Evolutionary conservation across 1,284 basidiomycete genomes (phyloP).

Genomic region (Boletus smithii): DNA sequence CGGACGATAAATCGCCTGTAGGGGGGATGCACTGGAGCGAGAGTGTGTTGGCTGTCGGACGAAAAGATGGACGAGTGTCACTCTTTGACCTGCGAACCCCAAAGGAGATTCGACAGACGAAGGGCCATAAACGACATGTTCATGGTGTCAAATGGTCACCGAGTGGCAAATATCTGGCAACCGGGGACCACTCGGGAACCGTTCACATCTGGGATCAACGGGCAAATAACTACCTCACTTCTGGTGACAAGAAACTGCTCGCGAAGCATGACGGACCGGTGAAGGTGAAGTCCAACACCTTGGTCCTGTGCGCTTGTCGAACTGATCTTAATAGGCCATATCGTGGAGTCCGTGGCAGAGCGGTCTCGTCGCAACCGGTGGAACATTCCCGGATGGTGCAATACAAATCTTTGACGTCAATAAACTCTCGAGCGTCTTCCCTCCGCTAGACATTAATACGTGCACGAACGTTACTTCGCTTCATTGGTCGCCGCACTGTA

Average conservation of each 20-base stretch:
- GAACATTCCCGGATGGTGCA: constrained; percentile 69
- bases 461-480: constrained; percentile 74
- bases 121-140: constrained; percentile 41
- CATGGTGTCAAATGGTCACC: constrained; percentile 46
- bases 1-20: constrained; percentile 34
- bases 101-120: constrained; percentile 29
- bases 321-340: constrained; percentile 55
- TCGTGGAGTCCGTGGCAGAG: constrained; percentile 92
- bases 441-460: constrained; percentile 41
- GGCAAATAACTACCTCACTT: constrained; percentile 33
- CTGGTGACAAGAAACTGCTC: constrained; percentile 36
- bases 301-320: neutral
- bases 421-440: constrained; percentile 37
- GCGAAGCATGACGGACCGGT: constrained; percentile 55
- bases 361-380: constrained; percentile 82
- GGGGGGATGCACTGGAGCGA: constrained; percentile 44
- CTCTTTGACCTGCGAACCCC: constrained; percentile 39
- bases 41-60: constrained; percentile 40
- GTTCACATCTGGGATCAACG: constrained; percentile 48
- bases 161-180: constrained; percentile 42
- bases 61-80: constrained; percentile 38
- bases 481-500: constrained; percentile 82
- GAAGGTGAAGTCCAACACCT: constrained; percentile 42
- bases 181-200: constrained; percentile 41
- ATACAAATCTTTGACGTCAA: constrained; percentile 75